Conservation (phyloP, 495 filamentous ascomycete genomes). For the Thermothielavioides terrestris region DNA sequence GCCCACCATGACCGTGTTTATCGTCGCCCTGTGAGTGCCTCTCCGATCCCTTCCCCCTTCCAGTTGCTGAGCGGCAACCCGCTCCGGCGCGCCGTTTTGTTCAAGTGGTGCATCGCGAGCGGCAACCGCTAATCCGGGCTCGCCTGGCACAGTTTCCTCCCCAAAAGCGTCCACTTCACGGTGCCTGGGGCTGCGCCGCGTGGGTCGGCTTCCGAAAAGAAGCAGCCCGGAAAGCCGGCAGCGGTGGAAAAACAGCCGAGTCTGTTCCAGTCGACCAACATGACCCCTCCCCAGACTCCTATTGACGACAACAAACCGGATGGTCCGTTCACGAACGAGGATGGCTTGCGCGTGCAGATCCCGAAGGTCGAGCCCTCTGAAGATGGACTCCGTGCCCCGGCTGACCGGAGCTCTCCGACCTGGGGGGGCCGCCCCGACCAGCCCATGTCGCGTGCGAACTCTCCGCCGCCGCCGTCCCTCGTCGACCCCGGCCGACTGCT, state of each 20-base stretch:
- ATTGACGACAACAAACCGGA: constrained; percentile 47
- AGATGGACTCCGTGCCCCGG: constrained; percentile 38
- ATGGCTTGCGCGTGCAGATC: constrained; percentile 39
- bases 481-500: constrained; percentile 48
- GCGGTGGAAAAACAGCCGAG: constrained; percentile 34
- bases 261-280: constrained; percentile 33
- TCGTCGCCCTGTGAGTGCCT: constrained; percentile 68
- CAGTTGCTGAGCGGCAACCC: no score
- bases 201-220: constrained; percentile 28
- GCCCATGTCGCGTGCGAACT: constrained; percentile 58
- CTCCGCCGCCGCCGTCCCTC: constrained; percentile 63
- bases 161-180: constrained; percentile 77
- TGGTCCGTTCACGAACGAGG: constrained; percentile 52
- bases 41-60: neutral
- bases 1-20: constrained; percentile 68
- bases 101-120: no score
- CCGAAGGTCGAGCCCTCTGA: constrained; percentile 24
- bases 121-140: neutral
- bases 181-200: constrained; percentile 32
- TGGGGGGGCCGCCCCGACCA: constrained; percentile 68
- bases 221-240: constrained; percentile 20
- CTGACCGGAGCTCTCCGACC: constrained; percentile 56
- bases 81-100: no score
- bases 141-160: constrained; percentile 58
- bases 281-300: constrained; percentile 50